Base-by-base conservation (phyloP, 495 filamentous ascomycete genomes). In the Penicillium lagena region DNA sequence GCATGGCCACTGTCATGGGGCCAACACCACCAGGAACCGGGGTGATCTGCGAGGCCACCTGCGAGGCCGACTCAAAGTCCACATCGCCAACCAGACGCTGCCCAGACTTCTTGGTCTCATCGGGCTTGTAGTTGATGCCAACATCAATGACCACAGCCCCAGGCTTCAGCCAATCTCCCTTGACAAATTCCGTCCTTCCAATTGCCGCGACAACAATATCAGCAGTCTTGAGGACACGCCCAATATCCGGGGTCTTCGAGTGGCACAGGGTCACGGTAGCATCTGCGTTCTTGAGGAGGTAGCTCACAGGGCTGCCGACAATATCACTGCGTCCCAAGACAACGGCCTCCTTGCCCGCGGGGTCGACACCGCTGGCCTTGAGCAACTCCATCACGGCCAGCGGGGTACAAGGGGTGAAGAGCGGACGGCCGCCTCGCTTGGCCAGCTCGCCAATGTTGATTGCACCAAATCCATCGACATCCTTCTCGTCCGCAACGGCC, bases 211-310 rank as follows among this genome's bases (percentile, higher is more conserved):
- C 82, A 15, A 98, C 72, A 40, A 98, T 79, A 54, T 98, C 93
- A 13, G 94, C 94, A 34, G 68, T 71, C 71, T 90, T 94, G 46
- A 97, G 60, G 45, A 89, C 73, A 13, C 78, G 73, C 22, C 80
- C 70, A 11, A 97, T 65, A 49, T 85, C 76, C 44, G 80, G 64
- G 8, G 93, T 96, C 63, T 80, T 82, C 31, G 90, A 95, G 68
- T 98, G 93, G 66, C 94, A 97, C 33, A 95, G 77, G 4, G 93
- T 97, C 47, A 98, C 94, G 32, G 93, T 97, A 34, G 93, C 93
- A 66, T 98, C 85, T 29, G 93, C 90, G 58, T 95, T 91, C 66
- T 87, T 94, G 38, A 98, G 75, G 47, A 98, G 73, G 56, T 94
- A 93, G 67, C 91, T 96, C 56, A 96, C 90, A 9, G 93, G 93